Percentiles rank a stretch among this genome's conserved stretches.
Evolutionary conservation across 2,329 filamentous ascomycete species (phyloP).

Genomic region (Alternaria metachromatica): DNA sequence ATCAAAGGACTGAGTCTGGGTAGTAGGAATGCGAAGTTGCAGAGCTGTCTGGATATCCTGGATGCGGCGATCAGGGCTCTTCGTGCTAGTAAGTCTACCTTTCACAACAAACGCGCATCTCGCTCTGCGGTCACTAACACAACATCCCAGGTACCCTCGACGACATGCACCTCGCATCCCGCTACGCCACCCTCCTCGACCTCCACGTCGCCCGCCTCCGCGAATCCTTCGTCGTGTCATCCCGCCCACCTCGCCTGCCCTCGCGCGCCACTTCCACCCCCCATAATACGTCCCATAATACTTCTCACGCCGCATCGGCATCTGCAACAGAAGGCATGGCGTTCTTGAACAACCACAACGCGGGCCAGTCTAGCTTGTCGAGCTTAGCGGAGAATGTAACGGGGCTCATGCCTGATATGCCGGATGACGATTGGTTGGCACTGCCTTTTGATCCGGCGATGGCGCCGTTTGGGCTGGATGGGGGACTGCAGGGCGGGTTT

Average conservation of each 20-base stretch:
- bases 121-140: constrained; percentile 6
- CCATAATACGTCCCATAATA: constrained; percentile 35
- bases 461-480: constrained; percentile 48
- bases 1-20: constrained; percentile 60
- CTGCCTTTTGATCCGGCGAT: constrained; percentile 49
- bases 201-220: constrained; percentile 46
- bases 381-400: constrained; percentile 44
- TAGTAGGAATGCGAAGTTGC: constrained; percentile 57
- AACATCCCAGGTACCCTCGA: constrained; percentile 50
- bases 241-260: constrained; percentile 44
- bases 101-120: background rate
- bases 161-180: constrained; percentile 60
- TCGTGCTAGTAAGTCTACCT: constrained; percentile 45
- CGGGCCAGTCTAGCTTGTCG: constrained; percentile 44
- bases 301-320: constrained; percentile 36
- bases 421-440: constrained; percentile 49
- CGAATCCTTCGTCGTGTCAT: constrained; percentile 47
- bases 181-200: constrained; percentile 59
- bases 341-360: constrained; percentile 47
- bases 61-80: constrained; percentile 58
- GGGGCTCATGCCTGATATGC: constrained; percentile 46
- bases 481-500: constrained; percentile 37
- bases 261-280: constrained; percentile 40
- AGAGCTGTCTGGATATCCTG: constrained; percentile 57
- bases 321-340: constrained; percentile 45